Conservation (phyloP, 2,329 filamentous ascomycete species). For the Dothistroma septosporum region DNA sequence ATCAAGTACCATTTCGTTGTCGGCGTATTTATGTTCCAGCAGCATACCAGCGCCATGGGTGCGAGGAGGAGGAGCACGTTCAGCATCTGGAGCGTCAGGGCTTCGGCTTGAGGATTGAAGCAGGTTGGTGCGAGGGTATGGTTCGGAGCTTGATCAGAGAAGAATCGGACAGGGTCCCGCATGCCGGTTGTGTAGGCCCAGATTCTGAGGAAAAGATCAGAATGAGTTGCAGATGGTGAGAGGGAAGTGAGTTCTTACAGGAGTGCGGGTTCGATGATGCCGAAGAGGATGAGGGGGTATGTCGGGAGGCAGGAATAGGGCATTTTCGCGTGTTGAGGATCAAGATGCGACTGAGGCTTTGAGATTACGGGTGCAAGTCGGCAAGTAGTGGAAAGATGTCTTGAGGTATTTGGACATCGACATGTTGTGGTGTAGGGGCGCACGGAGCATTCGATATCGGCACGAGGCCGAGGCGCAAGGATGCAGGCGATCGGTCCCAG, state of each 20-base stretch:
- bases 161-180: constrained; percentile 13
- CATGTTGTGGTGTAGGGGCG: too few relatives aligned
- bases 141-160: constrained; percentile 14
- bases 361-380: too few relatives aligned
- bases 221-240: not conserved
- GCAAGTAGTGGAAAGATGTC: too few relatives aligned
- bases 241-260: constrained; percentile 11
- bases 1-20: constrained; percentile 15
- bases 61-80: constrained; percentile 19
- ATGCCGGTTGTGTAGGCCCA: constrained; percentile 15
- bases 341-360: not conserved
- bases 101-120: constrained; percentile 17
- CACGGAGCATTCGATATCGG: too few relatives aligned
- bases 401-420: too few relatives aligned
- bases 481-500: too few relatives aligned
- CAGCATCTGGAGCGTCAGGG: constrained; percentile 14
- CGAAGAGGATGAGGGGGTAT: constrained; percentile 18
- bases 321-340: too few relatives aligned
- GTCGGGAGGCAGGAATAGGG: constrained; percentile 12
- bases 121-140: not conserved
- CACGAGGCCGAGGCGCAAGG: too few relatives aligned
- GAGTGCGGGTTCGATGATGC: constrained; percentile 16
- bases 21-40: constrained; percentile 15
- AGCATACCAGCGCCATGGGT: constrained; percentile 19
- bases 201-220: constrained; percentile 6